Percentiles rank a stretch among this genome's conserved stretches.
Evolutionary conservation across 768 basidiomycete genomes (phyloP).

Genomic region (Dictyophora rubrovolvata): DNA sequence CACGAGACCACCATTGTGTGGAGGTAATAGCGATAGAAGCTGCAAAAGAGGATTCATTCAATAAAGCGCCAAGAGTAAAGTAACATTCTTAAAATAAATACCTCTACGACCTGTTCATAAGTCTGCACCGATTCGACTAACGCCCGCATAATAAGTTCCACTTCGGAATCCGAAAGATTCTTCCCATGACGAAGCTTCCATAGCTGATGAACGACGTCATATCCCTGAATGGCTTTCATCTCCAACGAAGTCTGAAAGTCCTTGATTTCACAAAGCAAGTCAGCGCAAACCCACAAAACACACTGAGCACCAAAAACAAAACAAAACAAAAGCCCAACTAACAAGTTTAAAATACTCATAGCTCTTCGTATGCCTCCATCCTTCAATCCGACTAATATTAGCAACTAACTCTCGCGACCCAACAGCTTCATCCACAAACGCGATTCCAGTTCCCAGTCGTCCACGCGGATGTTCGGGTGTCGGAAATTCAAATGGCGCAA

Average conservation of each 20-base stretch:
- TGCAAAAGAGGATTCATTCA: conserved; percentile 22
- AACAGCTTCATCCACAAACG: conserved; percentile 61
- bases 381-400: conserved; percentile 83
- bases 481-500: conserved; percentile 31
- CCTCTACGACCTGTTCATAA: conserved; percentile 89
- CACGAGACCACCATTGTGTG: conserved; percentile 71
- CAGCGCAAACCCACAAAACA: not conserved
- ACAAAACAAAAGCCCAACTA: conserved; percentile 18
- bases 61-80: not conserved
- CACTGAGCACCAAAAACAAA: no score
- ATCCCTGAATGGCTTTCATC: conserved; percentile 55
- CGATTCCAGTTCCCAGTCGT: conserved; percentile 71
- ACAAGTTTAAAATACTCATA: conserved; percentile 70
- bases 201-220: conserved; percentile 83
- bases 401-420: conserved; percentile 60
- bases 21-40: conserved; percentile 72
- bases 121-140: conserved; percentile 61
- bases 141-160: conserved; percentile 60
- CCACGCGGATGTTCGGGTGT: conserved; percentile 31
- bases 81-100: conserved; percentile 23
- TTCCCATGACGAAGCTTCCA: conserved; percentile 68
- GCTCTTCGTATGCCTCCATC: conserved; percentile 77
- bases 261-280: conserved; percentile 31
- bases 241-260: conserved; percentile 52
- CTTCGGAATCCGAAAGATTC: conserved; percentile 63